Conservation (phyloP, 371 early-diverging fungal genomes). For the Zopfochytrium polystomum region DNA sequence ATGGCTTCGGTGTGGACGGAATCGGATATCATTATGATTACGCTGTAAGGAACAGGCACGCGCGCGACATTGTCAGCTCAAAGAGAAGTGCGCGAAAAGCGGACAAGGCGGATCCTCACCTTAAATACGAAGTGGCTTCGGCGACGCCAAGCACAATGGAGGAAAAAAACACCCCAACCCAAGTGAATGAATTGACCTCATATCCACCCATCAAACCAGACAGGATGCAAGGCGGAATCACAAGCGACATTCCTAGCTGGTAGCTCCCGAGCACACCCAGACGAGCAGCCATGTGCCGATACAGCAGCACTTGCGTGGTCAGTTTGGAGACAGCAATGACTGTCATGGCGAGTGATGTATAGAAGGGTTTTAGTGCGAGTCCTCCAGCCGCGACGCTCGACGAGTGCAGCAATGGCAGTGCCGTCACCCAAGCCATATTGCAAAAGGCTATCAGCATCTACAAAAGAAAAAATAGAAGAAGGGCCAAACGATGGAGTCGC, state of each 20-base stretch:
- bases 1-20: constrained; percentile 25
- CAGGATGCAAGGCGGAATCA: constrained; percentile 19
- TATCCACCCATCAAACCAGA: constrained; percentile 17
- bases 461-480: too few species aligned
- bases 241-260: constrained; percentile 25
- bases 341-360: constrained; percentile 28
- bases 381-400: constrained; percentile 23
- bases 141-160: constrained; percentile 32
- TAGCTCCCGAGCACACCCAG: constrained; percentile 19
- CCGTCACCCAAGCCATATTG: constrained; percentile 37
- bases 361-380: constrained; percentile 20
- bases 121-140: constrained; percentile 40
- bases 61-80: too few species aligned
- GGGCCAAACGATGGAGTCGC: too few species aligned
- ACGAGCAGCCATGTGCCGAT: constrained; percentile 12
- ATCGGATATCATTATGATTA: constrained; percentile 47
- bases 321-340: constrained; percentile 39
- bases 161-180: constrained; percentile 15
- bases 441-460: constrained; percentile 38
- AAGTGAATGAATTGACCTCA: not conserved
- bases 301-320: constrained; percentile 30
- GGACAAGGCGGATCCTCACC: constrained; percentile 1
- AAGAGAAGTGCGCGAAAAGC: not conserved
- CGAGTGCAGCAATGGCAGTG: constrained; percentile 41
- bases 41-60: constrained; percentile 5